Conservation (phyloP, 1,284 basidiomycete genomes). For the Marasmius sp. region DNA sequence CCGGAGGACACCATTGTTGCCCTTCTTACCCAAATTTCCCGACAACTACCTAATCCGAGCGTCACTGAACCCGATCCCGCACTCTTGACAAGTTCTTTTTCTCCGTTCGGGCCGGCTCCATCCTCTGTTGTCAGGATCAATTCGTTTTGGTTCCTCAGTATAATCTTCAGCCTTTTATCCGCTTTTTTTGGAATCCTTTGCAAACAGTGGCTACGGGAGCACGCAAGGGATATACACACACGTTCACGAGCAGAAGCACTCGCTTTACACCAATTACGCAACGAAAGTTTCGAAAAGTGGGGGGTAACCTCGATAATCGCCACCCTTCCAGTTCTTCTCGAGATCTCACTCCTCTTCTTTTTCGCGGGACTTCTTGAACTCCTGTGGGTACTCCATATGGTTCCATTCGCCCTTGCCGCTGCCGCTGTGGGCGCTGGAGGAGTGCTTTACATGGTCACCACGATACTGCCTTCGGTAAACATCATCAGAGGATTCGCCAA, state of each 20-base stretch:
- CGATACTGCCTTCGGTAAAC: background rate
- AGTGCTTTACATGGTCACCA: background rate
- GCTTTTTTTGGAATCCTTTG: slow-evolving; percentile 21
- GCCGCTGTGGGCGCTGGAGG: background rate
- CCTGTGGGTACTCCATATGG: slow-evolving; percentile 6
- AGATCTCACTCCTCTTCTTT: slow-evolving; percentile 28
- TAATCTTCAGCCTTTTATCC: slow-evolving; percentile 19
- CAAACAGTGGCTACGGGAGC: slow-evolving; percentile 25
- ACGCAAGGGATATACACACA: slow-evolving; percentile 14
- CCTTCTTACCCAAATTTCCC: slow-evolving; percentile 14
- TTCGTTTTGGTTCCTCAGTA: slow-evolving; percentile 24
- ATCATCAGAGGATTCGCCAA: background rate
- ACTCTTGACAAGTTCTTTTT: background rate
- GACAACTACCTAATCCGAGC: slow-evolving; percentile 1
- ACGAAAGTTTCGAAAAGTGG: slow-evolving; percentile 27
- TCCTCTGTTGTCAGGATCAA: slow-evolving; percentile 18
- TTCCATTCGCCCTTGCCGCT: background rate
- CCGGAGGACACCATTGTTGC: slow-evolving; percentile 5
- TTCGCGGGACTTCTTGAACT: slow-evolving; percentile 26
- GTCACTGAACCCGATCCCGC: too few relatives aligned
- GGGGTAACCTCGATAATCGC: slow-evolving; percentile 24
- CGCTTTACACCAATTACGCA: slow-evolving; percentile 22
- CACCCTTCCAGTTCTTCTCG: slow-evolving; percentile 26
- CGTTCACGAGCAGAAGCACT: slow-evolving; percentile 17
- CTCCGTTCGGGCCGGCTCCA: background rate